These are phyloP conservation scores for Nannochloropsis gaditana DNA, from an alignment of 108 stramenopile species.

Conservation along the genomic window DNA sequence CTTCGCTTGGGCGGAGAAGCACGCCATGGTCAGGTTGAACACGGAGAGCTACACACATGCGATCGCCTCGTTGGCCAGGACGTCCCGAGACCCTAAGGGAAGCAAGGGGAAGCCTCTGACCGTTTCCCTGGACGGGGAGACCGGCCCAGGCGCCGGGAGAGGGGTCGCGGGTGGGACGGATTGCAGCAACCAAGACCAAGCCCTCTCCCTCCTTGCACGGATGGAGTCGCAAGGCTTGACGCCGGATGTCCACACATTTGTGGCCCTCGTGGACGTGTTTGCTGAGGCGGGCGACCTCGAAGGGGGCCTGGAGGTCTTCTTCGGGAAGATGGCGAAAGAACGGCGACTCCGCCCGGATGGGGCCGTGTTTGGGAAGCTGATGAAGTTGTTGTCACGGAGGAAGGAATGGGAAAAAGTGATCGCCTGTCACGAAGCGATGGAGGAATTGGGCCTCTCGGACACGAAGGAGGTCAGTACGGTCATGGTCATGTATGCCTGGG, in stretches of 20 bases:
- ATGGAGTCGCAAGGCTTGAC: not conserved
- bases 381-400: not conserved
- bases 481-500: not conserved
- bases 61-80: not conserved
- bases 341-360: not conserved
- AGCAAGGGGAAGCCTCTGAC: not conserved
- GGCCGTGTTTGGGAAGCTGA: not conserved
- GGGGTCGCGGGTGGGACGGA: not conserved
- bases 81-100: not conserved
- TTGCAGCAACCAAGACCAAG: not conserved
- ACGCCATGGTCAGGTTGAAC: not conserved
- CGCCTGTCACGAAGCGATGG: not conserved
- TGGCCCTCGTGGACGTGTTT: not conserved
- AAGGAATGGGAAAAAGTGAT: not conserved
- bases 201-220: not conserved
- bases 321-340: not conserved
- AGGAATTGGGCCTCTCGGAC: conserved; percentile 1
- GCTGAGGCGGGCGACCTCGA: not conserved
- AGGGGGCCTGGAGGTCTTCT: not conserved
- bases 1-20: not conserved
- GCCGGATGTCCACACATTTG: not conserved
- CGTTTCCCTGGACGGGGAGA: not conserved
- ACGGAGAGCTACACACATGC: not conserved
- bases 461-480: not conserved
- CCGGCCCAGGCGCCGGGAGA: not conserved